These are phyloP conservation scores for Trametes polyzona DNA, from an alignment of 1,284 basidiomycete genomes.

Conservation along the genomic window DNA sequence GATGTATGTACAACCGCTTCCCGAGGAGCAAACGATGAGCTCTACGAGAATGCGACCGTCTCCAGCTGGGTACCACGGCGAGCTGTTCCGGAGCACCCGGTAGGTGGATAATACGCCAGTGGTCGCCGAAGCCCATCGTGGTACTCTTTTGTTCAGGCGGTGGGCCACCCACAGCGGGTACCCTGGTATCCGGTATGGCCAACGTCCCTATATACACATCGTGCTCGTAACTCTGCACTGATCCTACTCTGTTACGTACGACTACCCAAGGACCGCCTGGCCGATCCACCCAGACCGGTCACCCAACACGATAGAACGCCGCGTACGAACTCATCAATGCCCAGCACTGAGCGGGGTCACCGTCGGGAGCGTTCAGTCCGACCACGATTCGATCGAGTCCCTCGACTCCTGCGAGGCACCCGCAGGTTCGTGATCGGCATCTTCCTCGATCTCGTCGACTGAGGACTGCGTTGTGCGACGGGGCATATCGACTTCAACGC, in stretches of 20 bases:
- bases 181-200: conserved; percentile 19
- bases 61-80: conserved; percentile 29
- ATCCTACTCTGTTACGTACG: not conserved
- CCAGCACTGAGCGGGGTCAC: no score
- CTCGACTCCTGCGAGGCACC: conserved; percentile 42
- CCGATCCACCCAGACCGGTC: conserved; percentile 33
- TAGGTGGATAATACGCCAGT: not conserved
- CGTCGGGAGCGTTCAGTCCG: no score
- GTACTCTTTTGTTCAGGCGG: conserved; percentile 28
- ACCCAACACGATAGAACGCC: conserved; percentile 25
- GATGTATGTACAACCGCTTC: no score
- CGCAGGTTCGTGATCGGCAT: conserved; percentile 11
- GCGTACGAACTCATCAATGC: conserved; percentile 36
- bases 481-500: not conserved
- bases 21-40: no score
- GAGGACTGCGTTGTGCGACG: not conserved
- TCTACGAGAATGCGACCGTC: conserved; percentile 15
- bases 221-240: not conserved
- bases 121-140: not conserved
- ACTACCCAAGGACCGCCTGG: conserved; percentile 22
- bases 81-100: conserved; percentile 26
- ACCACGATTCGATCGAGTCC: conserved; percentile 62
- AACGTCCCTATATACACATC: conserved; percentile 24
- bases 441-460: conserved; percentile 16
- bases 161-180: conserved; percentile 28